phyloP scores from a whole-genome alignment of 2,329 filamentous ascomycete species.

The Nigrospora sphaerica region DNA sequence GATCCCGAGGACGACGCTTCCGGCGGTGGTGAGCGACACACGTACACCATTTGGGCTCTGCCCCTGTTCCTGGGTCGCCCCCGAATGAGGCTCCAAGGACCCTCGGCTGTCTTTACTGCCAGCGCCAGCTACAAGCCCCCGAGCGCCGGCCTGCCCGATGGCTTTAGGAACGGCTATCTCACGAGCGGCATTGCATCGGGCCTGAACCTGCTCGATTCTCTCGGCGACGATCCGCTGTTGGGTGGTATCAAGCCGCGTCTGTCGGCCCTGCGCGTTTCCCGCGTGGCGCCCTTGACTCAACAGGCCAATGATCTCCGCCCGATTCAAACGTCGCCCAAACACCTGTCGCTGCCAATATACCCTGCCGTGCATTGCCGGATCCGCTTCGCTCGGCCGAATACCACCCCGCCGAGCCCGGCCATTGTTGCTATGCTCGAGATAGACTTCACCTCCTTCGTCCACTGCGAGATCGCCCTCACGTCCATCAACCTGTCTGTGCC shows the following conservation, averaged over 20 bases:
- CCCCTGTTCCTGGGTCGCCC: slow-evolving; percentile 51
- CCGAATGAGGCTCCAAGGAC: slow-evolving; percentile 58
- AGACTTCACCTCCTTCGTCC: slow-evolving; percentile 64
- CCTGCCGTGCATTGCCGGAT: slow-evolving; percentile 68
- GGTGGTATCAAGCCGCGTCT: slow-evolving; percentile 57
- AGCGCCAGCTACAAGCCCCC: slow-evolving; percentile 52
- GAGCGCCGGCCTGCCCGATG: slow-evolving; percentile 31
- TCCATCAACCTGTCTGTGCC: slow-evolving; percentile 49
- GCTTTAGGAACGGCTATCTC: slow-evolving; percentile 54
- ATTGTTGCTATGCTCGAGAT: slow-evolving; percentile 66
- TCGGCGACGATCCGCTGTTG: slow-evolving; percentile 58
- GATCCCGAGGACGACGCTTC: slow-evolving; percentile 25
- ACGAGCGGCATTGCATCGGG: slow-evolving; percentile 62
- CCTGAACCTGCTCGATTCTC: slow-evolving; percentile 71
- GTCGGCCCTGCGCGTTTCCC: slow-evolving; percentile 67
- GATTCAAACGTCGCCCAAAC: slow-evolving; percentile 54
- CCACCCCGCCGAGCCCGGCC: slow-evolving; percentile 48
- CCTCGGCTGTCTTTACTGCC: slow-evolving; percentile 59
- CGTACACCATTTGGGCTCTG: slow-evolving; percentile 54
- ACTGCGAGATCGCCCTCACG: slow-evolving; percentile 58
- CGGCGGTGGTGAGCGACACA: slow-evolving; percentile 25
- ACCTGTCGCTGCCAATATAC: slow-evolving; percentile 53
- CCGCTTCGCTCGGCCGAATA: slow-evolving; percentile 60
- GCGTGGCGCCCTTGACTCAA: slow-evolving; percentile 62
- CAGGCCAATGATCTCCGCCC: slow-evolving; percentile 53